Evolutionary conservation across 306 rosid species (phyloP).

Genomic region (Cicer cuneatum): DNA sequence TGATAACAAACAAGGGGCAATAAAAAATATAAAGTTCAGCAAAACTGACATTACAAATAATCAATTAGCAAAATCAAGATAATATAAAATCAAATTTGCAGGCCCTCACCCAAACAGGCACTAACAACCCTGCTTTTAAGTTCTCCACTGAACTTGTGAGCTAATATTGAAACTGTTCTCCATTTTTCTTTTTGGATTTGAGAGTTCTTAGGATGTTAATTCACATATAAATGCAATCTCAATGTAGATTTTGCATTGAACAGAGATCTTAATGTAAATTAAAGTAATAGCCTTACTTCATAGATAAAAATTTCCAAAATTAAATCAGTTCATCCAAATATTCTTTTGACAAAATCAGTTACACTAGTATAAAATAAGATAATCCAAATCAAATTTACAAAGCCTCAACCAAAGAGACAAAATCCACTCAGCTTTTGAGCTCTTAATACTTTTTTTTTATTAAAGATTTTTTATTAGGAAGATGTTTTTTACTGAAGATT

Average conservation of each 20-base stretch:
- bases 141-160: background rate
- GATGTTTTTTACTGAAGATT: background rate
- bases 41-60: background rate
- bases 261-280: background rate
- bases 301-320: background rate
- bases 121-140: background rate
- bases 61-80: background rate
- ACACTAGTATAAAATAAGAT: background rate
- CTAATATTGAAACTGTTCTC: background rate
- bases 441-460: background rate
- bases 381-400: slow-evolving; percentile 1
- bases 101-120: background rate
- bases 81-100: background rate
- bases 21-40: background rate
- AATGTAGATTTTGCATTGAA: background rate
- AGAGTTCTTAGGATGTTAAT: background rate
- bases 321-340: background rate
- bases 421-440: slow-evolving; percentile 1
- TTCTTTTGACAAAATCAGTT: slow-evolving; percentile 3
- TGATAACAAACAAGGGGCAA: background rate
- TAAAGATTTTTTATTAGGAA: background rate
- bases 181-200: background rate
- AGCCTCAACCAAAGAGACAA: background rate
- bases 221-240: background rate
- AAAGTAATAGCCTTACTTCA: background rate